Base-by-base conservation (phyloP, 768 basidiomycete genomes). In the Rhodotorula toruloides region DNA sequence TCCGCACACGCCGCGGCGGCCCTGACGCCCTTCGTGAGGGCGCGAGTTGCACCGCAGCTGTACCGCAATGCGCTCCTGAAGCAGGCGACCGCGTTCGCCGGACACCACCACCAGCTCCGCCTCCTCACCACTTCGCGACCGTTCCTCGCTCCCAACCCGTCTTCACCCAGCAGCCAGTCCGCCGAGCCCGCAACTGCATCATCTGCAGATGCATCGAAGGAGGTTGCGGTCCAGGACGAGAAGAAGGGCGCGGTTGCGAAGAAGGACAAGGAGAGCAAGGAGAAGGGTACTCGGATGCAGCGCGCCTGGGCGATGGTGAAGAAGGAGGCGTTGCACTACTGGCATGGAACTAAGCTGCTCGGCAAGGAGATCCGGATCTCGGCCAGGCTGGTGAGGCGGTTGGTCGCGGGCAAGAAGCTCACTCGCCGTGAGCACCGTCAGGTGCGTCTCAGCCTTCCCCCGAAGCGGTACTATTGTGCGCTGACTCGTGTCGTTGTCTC, bases 311-410 rank as follows among this genome's bases (percentile, higher is more conserved):
- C 87, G 72, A 89, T 86, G 73, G 86, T 97, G 67, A 99, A 97
- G 80, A 90, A 97, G 74, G 96, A 97, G 78, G 91, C 87, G 0
- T 83, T 85, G 64, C 94, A 99, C 77, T 99, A 98, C 77, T 98
- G 93, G 93, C 87, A 92, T 69, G 94, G 96, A 17, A 84, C 90
- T 2, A 96, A 96, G 76, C 84, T 99, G 9, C 82, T 99, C 54
- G 91, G 90, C 22, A 89, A 91, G 32, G 96, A 98, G 80, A 89
- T 96, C 59, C 85, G 88, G 70, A 97, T 98, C 69, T 91, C 90
- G 31, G 80, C 83, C 6, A 82, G 92, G 66, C 81, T 99, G 48
- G 88, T 92, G 74, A 89, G 87, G 85, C 91, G 93, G 80, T 85
- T 98, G 56, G 79, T 99, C 31, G 89, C 91, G 63, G 96, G 96